Evolutionary conservation across 2,329 filamentous ascomycete species (phyloP).

Genomic region (Trichothecium roseum): DNA sequence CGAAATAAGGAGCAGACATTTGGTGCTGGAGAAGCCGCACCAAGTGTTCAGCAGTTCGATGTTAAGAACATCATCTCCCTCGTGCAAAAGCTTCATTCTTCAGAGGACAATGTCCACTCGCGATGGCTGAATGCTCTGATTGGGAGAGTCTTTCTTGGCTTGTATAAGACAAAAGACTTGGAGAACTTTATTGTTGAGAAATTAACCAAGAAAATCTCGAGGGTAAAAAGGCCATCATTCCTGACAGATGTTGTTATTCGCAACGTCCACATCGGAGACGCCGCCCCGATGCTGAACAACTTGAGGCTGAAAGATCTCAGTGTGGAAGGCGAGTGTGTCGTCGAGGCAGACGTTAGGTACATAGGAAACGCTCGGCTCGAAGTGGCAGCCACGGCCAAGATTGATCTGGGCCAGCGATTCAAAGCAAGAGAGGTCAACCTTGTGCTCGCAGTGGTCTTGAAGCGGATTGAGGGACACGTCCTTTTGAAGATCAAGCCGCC

Average conservation of each 20-base stretch:
- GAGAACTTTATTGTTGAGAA: constrained; percentile 73
- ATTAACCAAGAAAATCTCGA: constrained; percentile 90
- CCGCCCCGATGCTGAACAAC: constrained; percentile 82
- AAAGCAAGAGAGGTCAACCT: constrained; percentile 85
- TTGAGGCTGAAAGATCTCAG: constrained; percentile 80
- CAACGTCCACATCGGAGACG: constrained; percentile 75
- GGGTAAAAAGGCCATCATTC: constrained; percentile 85
- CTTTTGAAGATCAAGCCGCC: constrained; percentile 86
- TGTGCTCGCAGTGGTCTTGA: constrained; percentile 74
- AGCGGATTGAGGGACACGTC: constrained; percentile 75
- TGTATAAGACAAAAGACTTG: constrained; percentile 77
- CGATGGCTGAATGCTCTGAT: constrained; percentile 90
- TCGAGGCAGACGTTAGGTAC: constrained; percentile 83
- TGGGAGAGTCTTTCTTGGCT: constrained; percentile 74
- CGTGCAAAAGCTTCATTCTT: constrained; percentile 83
- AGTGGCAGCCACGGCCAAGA: constrained; percentile 82
- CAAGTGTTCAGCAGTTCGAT: constrained; percentile 66
- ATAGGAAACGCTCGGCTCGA: constrained; percentile 82
- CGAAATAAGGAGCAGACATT: constrained; percentile 68
- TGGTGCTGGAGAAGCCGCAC: constrained; percentile 41
- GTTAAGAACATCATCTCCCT: constrained; percentile 79
- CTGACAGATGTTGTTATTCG: constrained; percentile 76
- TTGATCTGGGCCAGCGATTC: constrained; percentile 81
- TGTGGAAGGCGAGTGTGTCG: constrained; percentile 78
- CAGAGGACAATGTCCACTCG: constrained; percentile 81